These are phyloP conservation scores for Metschnikowia lochheadii DNA, from an alignment of 805 yeast genomes.

Conservation along the genomic window DNA sequence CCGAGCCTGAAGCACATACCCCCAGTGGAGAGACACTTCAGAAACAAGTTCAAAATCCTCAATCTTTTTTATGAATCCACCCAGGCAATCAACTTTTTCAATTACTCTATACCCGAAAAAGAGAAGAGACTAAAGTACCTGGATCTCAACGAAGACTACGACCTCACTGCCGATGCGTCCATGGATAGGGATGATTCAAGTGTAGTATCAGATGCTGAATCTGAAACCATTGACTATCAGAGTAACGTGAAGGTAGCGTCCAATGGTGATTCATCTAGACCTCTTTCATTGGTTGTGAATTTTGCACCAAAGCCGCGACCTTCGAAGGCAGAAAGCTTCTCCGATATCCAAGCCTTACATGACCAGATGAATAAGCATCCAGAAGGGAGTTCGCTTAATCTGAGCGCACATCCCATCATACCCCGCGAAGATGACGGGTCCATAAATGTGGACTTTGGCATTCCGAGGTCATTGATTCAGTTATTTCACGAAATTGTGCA, in stretches of 20 bases:
- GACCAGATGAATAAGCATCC: constrained; percentile 1
- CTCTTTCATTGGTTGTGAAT: constrained; percentile 26
- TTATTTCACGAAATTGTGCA: constrained; percentile 44
- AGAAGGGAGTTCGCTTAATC: neutral
- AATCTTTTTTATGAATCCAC: constrained; percentile 44
- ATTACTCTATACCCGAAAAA: constrained; percentile 38
- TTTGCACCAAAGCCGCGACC: constrained; percentile 12
- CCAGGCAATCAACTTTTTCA: constrained; percentile 44
- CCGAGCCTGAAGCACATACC: constrained; percentile 19
- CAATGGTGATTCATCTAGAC: constrained; percentile 11
- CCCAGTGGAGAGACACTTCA: constrained; percentile 21
- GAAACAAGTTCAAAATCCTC: constrained; percentile 29
- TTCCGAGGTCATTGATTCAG: constrained; percentile 45
- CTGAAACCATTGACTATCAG: constrained; percentile 14
- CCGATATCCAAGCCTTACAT: constrained; percentile 1
- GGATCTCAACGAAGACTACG: constrained; percentile 39
- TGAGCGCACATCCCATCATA: constrained; percentile 4
- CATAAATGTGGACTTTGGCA: constrained; percentile 43
- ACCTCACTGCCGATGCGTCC: constrained; percentile 19
- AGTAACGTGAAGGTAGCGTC: constrained; percentile 11
- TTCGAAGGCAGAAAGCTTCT: neutral
- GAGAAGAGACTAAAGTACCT: constrained; percentile 40
- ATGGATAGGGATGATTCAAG: constrained; percentile 7
- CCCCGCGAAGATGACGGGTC: constrained; percentile 18
- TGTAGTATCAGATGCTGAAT: constrained; percentile 11